These are phyloP conservation scores for Aspergillus sp. DNA, from an alignment of 2,329 filamentous ascomycete genomes.

Conservation along the genomic window DNA sequence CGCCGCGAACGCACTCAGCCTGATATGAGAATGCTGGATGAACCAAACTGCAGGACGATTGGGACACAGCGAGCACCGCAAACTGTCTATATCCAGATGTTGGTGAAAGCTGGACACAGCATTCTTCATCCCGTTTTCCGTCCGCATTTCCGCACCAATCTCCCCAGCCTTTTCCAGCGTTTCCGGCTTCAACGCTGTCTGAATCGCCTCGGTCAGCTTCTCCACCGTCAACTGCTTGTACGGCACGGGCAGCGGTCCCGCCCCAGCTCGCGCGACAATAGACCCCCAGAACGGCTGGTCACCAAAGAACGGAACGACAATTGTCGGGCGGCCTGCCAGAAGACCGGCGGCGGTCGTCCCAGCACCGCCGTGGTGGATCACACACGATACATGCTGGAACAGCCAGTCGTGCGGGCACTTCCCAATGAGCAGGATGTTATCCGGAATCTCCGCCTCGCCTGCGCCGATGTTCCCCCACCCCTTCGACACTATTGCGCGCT, in stretches of 20 bases:
- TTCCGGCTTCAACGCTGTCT: slow-evolving; percentile 57
- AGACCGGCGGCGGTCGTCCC: slow-evolving; percentile 88
- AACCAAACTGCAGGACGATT: slow-evolving; percentile 71
- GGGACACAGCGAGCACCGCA: slow-evolving; percentile 69
- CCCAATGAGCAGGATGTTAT: slow-evolving; percentile 77
- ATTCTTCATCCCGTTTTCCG: slow-evolving; percentile 62
- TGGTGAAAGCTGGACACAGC: slow-evolving; percentile 69
- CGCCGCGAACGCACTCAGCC: slow-evolving; percentile 70
- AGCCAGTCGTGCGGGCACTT: slow-evolving; percentile 89
- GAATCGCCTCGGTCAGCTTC: slow-evolving; percentile 64
- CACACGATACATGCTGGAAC: slow-evolving; percentile 74
- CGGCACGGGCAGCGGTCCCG: slow-evolving; percentile 68
- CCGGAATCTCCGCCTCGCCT: slow-evolving; percentile 66
- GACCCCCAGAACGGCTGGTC: slow-evolving; percentile 82
- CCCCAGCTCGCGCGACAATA: slow-evolving; percentile 70
- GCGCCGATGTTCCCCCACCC: slow-evolving; percentile 84
- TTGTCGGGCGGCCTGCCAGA: slow-evolving; percentile 72
- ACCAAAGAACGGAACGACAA: slow-evolving; percentile 83
- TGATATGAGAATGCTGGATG: slow-evolving; percentile 64
- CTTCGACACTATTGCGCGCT: slow-evolving; percentile 79
- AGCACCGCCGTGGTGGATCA: slow-evolving; percentile 84
- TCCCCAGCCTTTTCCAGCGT: slow-evolving; percentile 56
- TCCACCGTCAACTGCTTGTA: slow-evolving; percentile 66
- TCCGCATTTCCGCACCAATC: slow-evolving; percentile 63
- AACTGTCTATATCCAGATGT: slow-evolving; percentile 63